These are phyloP conservation scores for Diaporthe vexans DNA, from an alignment of 2,329 filamentous ascomycete species.

Conservation along the genomic window DNA sequence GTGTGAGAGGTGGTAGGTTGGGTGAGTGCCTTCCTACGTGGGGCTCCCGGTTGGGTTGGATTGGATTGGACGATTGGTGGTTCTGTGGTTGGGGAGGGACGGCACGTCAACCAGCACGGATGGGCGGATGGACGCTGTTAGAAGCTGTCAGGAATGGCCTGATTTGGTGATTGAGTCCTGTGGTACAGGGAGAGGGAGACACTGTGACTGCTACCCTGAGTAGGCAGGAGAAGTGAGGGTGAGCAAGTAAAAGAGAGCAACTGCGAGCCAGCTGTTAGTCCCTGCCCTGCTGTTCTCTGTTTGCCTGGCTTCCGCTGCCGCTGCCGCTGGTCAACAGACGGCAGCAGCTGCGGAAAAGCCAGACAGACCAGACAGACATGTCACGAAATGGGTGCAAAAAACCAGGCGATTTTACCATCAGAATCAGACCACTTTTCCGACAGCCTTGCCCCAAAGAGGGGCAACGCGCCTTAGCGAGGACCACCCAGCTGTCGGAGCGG, in stretches of 20 bases:
- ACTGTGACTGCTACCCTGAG: background rate
- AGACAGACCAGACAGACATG: conserved; percentile 18
- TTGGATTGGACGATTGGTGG: conserved; percentile 14
- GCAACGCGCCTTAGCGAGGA: conserved; percentile 30
- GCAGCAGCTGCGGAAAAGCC: background rate
- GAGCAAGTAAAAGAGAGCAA: background rate
- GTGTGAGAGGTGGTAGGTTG: background rate
- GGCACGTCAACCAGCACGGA: background rate
- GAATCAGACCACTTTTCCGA: conserved; percentile 38
- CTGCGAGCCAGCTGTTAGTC: background rate
- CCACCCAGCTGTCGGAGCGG: conserved; percentile 21
- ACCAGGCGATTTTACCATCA: conserved; percentile 35
- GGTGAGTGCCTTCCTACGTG: conserved; percentile 8
- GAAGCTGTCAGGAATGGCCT: conserved; percentile 31
- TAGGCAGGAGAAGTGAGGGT: conserved; percentile 16
- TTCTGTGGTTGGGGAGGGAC: conserved; percentile 19
- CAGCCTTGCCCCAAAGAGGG: conserved; percentile 36
- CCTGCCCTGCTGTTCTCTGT: background rate
- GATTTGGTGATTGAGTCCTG: conserved; percentile 21
- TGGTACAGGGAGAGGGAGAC: conserved; percentile 7
- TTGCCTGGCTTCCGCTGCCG: background rate
- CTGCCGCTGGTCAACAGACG: conserved; percentile 1
- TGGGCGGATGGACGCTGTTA: conserved; percentile 4
- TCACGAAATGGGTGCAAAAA: conserved; percentile 30
- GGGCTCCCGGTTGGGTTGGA: background rate